Base-by-base conservation (phyloP, 2,329 filamentous ascomycete genomes). In the Cercospora sesami region DNA sequence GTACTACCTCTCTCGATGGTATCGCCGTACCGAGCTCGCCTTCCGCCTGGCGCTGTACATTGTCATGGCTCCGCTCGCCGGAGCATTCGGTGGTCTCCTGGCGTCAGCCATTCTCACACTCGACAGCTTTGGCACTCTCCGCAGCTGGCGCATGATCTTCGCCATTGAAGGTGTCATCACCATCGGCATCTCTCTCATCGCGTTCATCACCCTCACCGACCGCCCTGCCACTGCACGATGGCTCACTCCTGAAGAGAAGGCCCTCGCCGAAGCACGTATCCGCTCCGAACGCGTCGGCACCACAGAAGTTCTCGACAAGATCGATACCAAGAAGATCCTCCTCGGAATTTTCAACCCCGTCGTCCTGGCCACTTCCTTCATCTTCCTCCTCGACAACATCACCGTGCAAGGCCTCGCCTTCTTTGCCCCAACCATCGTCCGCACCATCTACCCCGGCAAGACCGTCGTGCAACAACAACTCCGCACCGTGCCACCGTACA, bases 1-100 rank as follows among this genome's bases (percentile, higher is more conserved):
- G 0, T 93, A 92, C 78, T 92, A 92, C 73, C 80, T 92, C 21
- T 89, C 86, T 0, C 82, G 90, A 62, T 92, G 90, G 90, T 92
- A 92, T 72, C 83, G 89, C n/a, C 83, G 88, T 33, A 85, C 84
- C 60, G 90, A 93, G 77, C 80, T 92, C 5, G 85, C 87, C 0
- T 91, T 91, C 76, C 84, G 90, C 0, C 80, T 92, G 0, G 86
- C 87, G 0, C 80, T 91, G 1, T 92, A 91, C 78, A 87, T 92
- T 64, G 88, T 91, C 65, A 90, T 88, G 85, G 86, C 89, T 0
- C 89, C 89, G 0, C 81, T 92, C 0, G 89, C 90, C 0, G 90
- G 90, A 2, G 89, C 89, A 0, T 92, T 92, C 71, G 90, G 90
- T 21, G 90, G 90, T 0, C 81, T 92, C 0, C 80, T 92, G 0